Conservation (phyloP, 331 rosid genomes). For the Pyrus hybrid region DNA sequence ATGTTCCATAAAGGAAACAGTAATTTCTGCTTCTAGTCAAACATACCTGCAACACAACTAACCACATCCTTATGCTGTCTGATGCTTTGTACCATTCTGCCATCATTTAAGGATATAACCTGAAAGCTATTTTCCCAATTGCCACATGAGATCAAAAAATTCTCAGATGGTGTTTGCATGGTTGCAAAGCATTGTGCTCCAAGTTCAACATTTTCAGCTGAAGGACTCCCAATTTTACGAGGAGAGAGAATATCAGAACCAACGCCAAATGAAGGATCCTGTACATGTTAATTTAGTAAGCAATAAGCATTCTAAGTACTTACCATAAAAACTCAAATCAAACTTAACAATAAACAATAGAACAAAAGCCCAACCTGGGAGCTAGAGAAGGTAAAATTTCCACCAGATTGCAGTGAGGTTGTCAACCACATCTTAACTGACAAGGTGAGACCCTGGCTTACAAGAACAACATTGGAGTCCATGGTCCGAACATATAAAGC, state of each 20-base stretch:
- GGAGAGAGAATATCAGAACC: conserved; percentile 78
- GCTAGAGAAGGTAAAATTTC: conserved; percentile 90
- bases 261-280: conserved; percentile 88
- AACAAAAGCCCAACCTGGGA: conserved; percentile 60
- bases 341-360: conserved; percentile 5
- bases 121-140: conserved; percentile 99
- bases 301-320: not conserved
- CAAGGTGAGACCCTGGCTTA: conserved; percentile 74
- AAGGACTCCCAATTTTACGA: conserved; percentile 82
- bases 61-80: conserved; percentile 97
- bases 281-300: conserved; percentile 24
- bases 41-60: conserved; percentile 93
- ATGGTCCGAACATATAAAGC: conserved; percentile 55
- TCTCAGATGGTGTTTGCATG: conserved; percentile 73
- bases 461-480: conserved; percentile 76
- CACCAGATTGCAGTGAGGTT: conserved; percentile 86
- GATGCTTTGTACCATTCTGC: conserved; percentile 91
- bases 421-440: conserved; percentile 90
- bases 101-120: conserved; percentile 78
- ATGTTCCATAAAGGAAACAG: not conserved
- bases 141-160: conserved; percentile 83
- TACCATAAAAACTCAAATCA: not conserved
- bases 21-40: conserved; percentile 2
- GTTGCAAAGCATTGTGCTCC: conserved; percentile 85
- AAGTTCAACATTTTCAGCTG: conserved; percentile 83